Base-by-base conservation (phyloP, 1,284 basidiomycete genomes). In the Tilletia indica region DNA sequence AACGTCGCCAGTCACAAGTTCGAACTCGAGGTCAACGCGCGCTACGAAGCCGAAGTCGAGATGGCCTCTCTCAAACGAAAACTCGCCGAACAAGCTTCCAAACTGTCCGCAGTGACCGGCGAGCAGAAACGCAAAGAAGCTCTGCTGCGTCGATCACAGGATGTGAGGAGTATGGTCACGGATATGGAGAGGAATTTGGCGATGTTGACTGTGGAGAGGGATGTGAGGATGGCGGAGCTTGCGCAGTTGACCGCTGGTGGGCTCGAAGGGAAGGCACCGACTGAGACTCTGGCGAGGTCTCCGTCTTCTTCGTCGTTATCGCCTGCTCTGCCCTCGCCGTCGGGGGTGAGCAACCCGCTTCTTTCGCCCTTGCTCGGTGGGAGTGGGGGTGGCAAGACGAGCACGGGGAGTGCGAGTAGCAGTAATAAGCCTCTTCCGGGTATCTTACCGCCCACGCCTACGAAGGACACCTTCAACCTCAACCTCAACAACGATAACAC, bases 1-100 rank as follows among this genome's bases (percentile, higher is more conserved):
- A 91, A 91, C 0, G 92, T 94, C 54, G 95, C 96, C 1, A 92
- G 94, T 76, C 91, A 92, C 69, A 95, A 98, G 84, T 97, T 95
- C 82, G 94, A 97, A 83, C 89, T 89, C 71, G 95, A 98, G 85
- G 88, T 94, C 63, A 90, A 92, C 70, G 90, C 91, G 39, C 89
- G 95, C 25, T 89, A 91, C 31, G 94, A 97, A 76, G 92, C 93
- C 2, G 94, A 98, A 86, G 90, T 92, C 0, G 94, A 97, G 86
- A 92, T 97, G 75, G 91, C 90, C 19, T 89, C 92, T 67, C 86
- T 99, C 48, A 88, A 93, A 61, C 89, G 93, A 38, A 88, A 95
- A 73, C 87, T 98, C 16, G 92, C 93, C 70, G 93, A 93, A 4
- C 95, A 98, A 85, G 93, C 91, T 5, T 92, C 91, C 16, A 89